A percentile compares a stretch with the other conserved stretches of the same genome.
Evolutionary conservation across 305 asterid species (phyloP).

Genomic region (Solanum aculeatissimum): DNA sequence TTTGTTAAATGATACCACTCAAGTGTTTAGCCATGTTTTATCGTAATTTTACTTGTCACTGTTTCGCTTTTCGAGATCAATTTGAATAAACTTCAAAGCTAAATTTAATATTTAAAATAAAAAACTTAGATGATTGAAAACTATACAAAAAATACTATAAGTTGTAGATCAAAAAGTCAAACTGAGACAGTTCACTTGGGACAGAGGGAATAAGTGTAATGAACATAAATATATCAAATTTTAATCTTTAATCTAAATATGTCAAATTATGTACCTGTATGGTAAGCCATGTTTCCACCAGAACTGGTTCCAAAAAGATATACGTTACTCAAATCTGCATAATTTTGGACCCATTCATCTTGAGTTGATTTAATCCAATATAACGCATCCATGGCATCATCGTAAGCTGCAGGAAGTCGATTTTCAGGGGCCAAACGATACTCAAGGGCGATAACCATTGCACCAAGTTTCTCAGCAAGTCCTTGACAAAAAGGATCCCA

Average conservation of each 20-base stretch:
- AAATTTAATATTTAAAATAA: too few species aligned
- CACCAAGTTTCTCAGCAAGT: slow-evolving; percentile 17
- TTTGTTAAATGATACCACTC: too few species aligned
- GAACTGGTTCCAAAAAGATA: slow-evolving; percentile 42
- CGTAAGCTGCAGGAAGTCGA: slow-evolving; percentile 64
- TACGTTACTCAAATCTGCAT: slow-evolving; percentile 25
- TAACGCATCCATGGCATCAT: slow-evolving; percentile 42
- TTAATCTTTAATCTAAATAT: neutral
- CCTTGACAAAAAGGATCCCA: slow-evolving; percentile 24
- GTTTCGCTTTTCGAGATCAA: too few species aligned
- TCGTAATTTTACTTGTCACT: too few species aligned
- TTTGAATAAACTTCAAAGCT: too few species aligned
- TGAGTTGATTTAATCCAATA: slow-evolving; percentile 18
- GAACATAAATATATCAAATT: neutral
- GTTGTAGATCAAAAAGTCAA: too few species aligned
- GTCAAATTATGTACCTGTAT: slow-evolving; percentile 1
- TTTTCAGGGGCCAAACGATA: slow-evolving; percentile 53
- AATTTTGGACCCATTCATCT: slow-evolving; percentile 34
- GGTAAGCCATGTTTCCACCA: slow-evolving; percentile 45
- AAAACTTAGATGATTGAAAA: too few species aligned
- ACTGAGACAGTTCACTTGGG: neutral
- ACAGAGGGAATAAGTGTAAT: neutral
- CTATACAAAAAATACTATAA: too few species aligned
- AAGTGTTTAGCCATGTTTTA: too few species aligned
- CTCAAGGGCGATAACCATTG: slow-evolving; percentile 31